These are phyloP conservation scores for Metarhizium sp. DNA, from an alignment of 2,329 filamentous ascomycete species.

Conservation along the genomic window DNA sequence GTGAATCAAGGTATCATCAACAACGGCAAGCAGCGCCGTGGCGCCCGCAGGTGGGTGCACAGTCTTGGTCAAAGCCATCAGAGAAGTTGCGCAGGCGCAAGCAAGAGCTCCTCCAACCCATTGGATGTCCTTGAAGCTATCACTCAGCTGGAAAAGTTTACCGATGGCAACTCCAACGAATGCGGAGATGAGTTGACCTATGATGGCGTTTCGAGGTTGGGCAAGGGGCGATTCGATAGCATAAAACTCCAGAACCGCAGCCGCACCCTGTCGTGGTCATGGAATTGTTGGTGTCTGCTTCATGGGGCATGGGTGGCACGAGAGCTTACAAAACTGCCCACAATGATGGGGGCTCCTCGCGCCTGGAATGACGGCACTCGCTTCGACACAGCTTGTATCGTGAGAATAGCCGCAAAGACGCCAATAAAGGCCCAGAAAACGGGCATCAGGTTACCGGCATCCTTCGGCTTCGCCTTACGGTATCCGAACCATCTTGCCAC, in stretches of 20 bases:
- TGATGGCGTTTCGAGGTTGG: constrained; percentile 60
- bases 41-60: constrained; percentile 68
- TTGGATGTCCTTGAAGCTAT: constrained; percentile 39
- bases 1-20: constrained; percentile 39
- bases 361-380: constrained; percentile 44
- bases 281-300: background rate
- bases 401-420: constrained; percentile 48
- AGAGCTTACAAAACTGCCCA: constrained; percentile 58
- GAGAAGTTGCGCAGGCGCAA: constrained; percentile 50
- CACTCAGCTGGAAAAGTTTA: constrained; percentile 52
- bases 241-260: constrained; percentile 67
- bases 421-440: constrained; percentile 57
- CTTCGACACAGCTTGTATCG: constrained; percentile 48
- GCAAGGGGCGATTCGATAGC: constrained; percentile 62
- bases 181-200: constrained; percentile 57
- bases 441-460: constrained; percentile 47
- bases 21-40: constrained; percentile 60
- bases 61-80: constrained; percentile 64
- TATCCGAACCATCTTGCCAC: constrained; percentile 62
- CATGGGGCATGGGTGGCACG: background rate
- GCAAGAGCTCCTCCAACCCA: constrained; percentile 58
- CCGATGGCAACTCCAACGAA: constrained; percentile 51
- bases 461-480: constrained; percentile 29
- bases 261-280: constrained; percentile 49
- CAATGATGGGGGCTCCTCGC: constrained; percentile 48